phyloP scores from a whole-genome alignment of 1,139 yeast species.

The Pneumocystis oryctolagi region DNA sequence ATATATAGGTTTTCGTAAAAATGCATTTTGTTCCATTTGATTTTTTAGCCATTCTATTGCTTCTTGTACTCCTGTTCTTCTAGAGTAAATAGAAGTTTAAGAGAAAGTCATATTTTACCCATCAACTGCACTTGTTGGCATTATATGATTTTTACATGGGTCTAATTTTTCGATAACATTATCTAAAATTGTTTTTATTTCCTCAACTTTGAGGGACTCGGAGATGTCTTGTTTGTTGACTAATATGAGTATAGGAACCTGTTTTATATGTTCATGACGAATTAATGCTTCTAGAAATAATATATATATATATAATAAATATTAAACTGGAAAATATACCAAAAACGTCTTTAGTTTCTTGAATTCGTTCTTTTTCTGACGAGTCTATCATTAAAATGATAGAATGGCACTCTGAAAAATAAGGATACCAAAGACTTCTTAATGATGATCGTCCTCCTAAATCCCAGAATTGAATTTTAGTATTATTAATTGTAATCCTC shows the following conservation, averaged over 20 bases:
- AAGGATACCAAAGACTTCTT: not conserved
- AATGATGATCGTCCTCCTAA: not conserved
- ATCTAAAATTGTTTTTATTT: not conserved
- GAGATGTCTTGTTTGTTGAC: not conserved
- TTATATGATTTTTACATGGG: not conserved
- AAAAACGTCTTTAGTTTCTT: not conserved
- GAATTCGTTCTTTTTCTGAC: not conserved
- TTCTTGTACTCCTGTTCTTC: not conserved
- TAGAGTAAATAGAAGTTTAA: not conserved
- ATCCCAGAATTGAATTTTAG: not conserved
- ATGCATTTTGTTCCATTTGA: not conserved
- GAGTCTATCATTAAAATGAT: not conserved
- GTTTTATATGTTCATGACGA: not conserved
- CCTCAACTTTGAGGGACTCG: not conserved
- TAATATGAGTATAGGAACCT: not conserved
- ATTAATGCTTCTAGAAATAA: not conserved
- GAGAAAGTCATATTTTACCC: not conserved
- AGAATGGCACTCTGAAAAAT: not conserved
- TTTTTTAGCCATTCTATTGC: not conserved
- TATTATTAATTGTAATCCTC: not conserved
- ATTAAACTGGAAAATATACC: not conserved
- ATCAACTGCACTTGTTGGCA: not conserved
- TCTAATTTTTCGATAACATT: not conserved
- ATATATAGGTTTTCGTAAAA: not conserved
- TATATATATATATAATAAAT: not conserved